Base-by-base conservation (phyloP, 208 protist species). In the Crithidia expoeki region DNA sequence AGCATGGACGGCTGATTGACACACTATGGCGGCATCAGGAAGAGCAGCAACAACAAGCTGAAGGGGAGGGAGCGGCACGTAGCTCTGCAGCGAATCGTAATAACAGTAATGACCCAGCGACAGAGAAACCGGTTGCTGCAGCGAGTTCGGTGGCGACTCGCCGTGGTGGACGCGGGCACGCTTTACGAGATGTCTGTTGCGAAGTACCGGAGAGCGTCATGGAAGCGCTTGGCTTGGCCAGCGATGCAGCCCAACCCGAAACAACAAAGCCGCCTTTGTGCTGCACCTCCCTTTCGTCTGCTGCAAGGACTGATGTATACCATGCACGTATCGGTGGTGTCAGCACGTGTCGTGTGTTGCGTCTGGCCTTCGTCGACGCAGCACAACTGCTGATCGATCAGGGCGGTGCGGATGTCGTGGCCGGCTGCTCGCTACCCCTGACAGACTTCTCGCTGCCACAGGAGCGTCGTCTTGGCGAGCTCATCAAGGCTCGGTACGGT, bases 401-500 rank as follows among this genome's bases (percentile, higher is more conserved):
- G 2, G 74, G 60, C 17, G 61, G 59, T 0, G 17, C 14, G 4
- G 49, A 66, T 14, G 69, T 16, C 21, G 56, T 63, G 50, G 19
- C 23, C 2, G 64, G 34, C 50, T 55, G 55, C 53, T 17, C 60
- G 6, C 30, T 58, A 32, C 73, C 40, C 53, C 33, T 77, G 23
- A 85, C 95, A 6, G 94, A 98, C 60, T 86, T 98, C 28, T 92
- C 56, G 19, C 95, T 98, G 0, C 68, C 83, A 19, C 80, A 95
- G 56, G 98, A 99, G 83, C 93, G 93, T 33, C 60, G 68, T 3
- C 84, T 99, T 1, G 98, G 98, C 25, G 52, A 82, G 47, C 81
- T 99, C n/a, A 84, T 99, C 7, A 93, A 92, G 61, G 74, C 90
- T 32, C 98, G 99, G 65, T 99, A 99, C 84, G 89, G 88, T 34